A percentile compares a stretch with the other conserved stretches of the same genome.
Conservation (phyloP, 352 stramenopile species). For the Pythium periplocum region DNA sequence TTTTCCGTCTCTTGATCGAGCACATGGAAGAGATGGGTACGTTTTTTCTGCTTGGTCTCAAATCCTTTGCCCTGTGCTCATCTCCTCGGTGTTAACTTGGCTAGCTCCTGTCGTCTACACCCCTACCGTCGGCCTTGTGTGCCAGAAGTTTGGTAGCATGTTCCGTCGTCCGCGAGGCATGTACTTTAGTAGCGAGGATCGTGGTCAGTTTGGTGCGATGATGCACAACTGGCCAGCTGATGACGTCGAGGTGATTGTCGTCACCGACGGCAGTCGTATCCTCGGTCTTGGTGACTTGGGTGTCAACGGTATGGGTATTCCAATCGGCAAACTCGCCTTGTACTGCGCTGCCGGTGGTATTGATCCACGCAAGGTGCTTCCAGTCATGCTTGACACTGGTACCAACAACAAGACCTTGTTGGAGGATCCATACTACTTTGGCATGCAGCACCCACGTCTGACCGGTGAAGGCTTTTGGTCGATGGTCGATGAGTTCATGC, state of each 20-base stretch:
- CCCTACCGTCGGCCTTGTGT: conserved; percentile 93
- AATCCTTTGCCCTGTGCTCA: too few species aligned
- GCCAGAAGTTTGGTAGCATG: conserved; percentile 88
- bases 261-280: conserved; percentile 96
- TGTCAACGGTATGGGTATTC: conserved; percentile 97
- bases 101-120: conserved; percentile 96
- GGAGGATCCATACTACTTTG: conserved; percentile 94
- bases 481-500: conserved; percentile 94
- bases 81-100: background rate
- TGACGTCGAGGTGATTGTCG: conserved; percentile 96
- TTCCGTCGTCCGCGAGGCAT: conserved; percentile 91
- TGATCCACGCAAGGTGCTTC: conserved; percentile 90
- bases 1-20: conserved; percentile 90
- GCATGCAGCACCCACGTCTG: conserved; percentile 88
- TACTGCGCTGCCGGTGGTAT: conserved; percentile 95
- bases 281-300: conserved; percentile 96
- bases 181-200: conserved; percentile 93
- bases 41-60: conserved; percentile 16
- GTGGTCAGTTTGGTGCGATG: conserved; percentile 84
- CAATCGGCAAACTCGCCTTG: conserved; percentile 94
- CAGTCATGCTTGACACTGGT: conserved; percentile 95
- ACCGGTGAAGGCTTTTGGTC: conserved; percentile 90
- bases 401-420: conserved; percentile 95
- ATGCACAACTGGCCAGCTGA: conserved; percentile 96
- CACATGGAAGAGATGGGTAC: conserved; percentile 90